These are phyloP conservation scores for Desmodesmus armatus DNA, from an alignment of 139 green algal species.

Conservation along the genomic window DNA sequence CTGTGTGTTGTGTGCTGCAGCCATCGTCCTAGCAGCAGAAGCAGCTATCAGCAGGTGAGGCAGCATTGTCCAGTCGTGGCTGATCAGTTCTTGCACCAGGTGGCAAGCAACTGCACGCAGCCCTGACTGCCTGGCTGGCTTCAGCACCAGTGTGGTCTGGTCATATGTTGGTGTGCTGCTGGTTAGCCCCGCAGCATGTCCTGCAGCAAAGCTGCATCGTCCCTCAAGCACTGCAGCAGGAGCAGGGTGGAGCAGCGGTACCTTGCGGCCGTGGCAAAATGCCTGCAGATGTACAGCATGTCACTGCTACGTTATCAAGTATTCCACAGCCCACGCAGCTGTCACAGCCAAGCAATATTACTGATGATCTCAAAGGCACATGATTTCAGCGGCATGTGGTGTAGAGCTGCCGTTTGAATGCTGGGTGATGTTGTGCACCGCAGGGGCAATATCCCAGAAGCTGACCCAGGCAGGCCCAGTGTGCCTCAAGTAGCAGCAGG, in stretches of 20 bases:
- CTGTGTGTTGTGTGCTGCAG: conserved; percentile 19
- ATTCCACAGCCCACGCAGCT: no score
- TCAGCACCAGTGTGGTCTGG: no score
- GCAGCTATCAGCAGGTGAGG: conserved; percentile 39
- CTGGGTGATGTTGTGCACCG: neutral
- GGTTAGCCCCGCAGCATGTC: no score
- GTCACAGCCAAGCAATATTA: neutral
- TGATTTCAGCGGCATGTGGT: neutral
- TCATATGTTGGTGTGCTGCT: no score
- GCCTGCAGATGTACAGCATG: no score
- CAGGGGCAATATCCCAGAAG: conserved; percentile 31
- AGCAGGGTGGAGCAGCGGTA: no score
- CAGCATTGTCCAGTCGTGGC: no score
- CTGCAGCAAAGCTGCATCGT: no score
- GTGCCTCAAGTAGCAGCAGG: conserved; percentile 46
- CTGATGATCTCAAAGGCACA: neutral
- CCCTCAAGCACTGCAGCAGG: no score
- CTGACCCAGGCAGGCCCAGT: conserved; percentile 38
- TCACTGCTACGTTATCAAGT: neutral
- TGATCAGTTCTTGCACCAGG: no score
- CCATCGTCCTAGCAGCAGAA: conserved; percentile 40
- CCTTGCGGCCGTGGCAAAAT: neutral
- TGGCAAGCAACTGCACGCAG: no score
- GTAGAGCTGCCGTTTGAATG: neutral
- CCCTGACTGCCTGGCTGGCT: no score